These are phyloP conservation scores for Lippia alba DNA, from an alignment of 305 asterid species.

Conservation along the genomic window DNA sequence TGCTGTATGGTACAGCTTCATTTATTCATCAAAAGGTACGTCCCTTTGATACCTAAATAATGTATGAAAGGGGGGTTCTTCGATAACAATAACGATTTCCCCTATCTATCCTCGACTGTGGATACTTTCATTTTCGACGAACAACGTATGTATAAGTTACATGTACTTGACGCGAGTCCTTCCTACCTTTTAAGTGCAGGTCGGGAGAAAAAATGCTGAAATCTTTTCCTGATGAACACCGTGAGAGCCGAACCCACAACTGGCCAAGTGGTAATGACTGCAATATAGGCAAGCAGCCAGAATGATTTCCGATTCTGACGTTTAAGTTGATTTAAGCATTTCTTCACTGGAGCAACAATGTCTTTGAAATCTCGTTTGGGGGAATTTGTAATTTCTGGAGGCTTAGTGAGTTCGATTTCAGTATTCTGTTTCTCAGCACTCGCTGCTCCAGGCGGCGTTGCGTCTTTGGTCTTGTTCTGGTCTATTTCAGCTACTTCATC, in stretches of 20 bases:
- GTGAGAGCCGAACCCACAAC: slow-evolving; percentile 61
- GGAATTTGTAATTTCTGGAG: slow-evolving; percentile 21
- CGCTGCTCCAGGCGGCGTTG: slow-evolving; percentile 20
- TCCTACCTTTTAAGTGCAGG: slow-evolving; percentile 26
- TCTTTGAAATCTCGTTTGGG: slow-evolving; percentile 21
- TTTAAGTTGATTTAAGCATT: slow-evolving; percentile 57
- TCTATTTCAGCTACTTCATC: slow-evolving; percentile 41
- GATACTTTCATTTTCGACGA: neutral
- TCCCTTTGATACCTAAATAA: slow-evolving; percentile 1
- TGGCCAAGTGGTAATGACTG: slow-evolving; percentile 78
- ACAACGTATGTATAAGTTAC: neutral
- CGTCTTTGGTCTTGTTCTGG: slow-evolving; percentile 33
- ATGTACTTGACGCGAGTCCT: neutral
- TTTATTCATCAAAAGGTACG: neutral
- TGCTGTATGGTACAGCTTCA: slow-evolving; percentile 16
- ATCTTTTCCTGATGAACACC: slow-evolving; percentile 55
- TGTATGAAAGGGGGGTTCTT: neutral
- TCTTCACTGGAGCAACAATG: slow-evolving; percentile 49
- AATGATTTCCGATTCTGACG: slow-evolving; percentile 53
- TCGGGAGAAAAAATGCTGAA: slow-evolving; percentile 35
- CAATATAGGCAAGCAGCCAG: slow-evolving; percentile 79
- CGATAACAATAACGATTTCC: neutral
- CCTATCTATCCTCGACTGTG: neutral
- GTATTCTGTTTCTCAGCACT: slow-evolving; percentile 22
- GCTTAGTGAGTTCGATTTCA: slow-evolving; percentile 14